Base-by-base conservation (phyloP, 1,139 yeast species). In the Sugiyamaella japonica region DNA sequence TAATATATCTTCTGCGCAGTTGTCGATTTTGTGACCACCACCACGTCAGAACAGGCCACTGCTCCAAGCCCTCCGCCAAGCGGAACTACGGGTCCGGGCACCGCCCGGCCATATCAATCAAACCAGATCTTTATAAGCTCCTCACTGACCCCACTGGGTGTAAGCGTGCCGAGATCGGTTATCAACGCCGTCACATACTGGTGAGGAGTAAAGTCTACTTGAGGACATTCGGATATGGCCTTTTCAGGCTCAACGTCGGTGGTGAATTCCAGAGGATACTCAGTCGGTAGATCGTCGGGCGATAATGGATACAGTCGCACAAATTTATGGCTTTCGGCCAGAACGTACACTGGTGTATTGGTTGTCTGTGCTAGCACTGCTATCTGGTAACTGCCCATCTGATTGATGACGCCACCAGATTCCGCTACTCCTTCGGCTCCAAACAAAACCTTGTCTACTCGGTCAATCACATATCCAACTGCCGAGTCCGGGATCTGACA, bases 371-470 rank as follows among this genome's bases (percentile, higher is more conserved):
- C 97, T 60, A 95, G 74, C 53, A 95, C 95, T 25, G 98, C 97
- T 52, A 93, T 86, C 66, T 95, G 97, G 71, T 89, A 93, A 1
- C 96, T 85, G 2, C 99, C 99, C 61, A 95, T 87, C 67, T 91
- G 95, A 71, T 93, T 93, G 63, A 93, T 91, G 52, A 95, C 90
- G 38, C 99, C 99, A 55, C 99, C 99, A 70, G 95, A 86, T 75
- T 93, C 99, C 2, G 97, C 96, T 4, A 93, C 99, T 60, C 99
- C 99, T 72, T 93, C 99, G 1, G 99, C 99, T 55, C 99, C 99
- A 60, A 93, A 95, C 61, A 95, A 81, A 7, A 95, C 87, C 72
- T 93, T 91, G 73, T 91, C 96, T 12, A 91, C 91, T 69, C 86
- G 86, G 70, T 89, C 95, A 59, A 95, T 85, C 32, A 90, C 91